Evolutionary conservation across 2,329 filamentous ascomycete species (phyloP).

Genomic region (Xenoacremonium recifei): DNA sequence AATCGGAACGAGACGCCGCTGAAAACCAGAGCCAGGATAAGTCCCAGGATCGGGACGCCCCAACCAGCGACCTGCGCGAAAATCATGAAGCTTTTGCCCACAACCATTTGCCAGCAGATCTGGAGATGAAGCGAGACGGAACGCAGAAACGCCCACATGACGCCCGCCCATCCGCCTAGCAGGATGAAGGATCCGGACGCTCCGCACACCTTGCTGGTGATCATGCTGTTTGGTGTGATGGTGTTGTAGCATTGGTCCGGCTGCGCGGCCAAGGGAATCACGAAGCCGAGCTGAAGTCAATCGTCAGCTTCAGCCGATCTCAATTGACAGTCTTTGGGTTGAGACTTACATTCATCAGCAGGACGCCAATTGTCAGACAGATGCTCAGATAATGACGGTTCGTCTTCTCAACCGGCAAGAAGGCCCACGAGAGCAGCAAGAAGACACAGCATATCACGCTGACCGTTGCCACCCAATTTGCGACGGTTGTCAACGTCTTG

Average conservation of each 20-base stretch:
- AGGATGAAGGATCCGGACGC: constrained; percentile 85
- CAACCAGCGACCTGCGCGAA: constrained; percentile 77
- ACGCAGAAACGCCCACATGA: constrained; percentile 89
- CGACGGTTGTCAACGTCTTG: constrained; percentile 56
- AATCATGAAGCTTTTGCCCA: constrained; percentile 88
- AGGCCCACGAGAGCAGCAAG: constrained; percentile 74
- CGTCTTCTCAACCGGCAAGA: constrained; percentile 84
- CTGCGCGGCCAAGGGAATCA: constrained; percentile 76
- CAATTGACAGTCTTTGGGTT: not conserved
- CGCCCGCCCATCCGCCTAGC: constrained; percentile 78
- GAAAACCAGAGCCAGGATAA: constrained; percentile 73
- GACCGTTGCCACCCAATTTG: constrained; percentile 81
- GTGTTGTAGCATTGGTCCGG: constrained; percentile 82
- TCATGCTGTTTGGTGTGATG: constrained; percentile 94
- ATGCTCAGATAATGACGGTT: constrained; percentile 91
- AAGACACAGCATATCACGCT: constrained; percentile 72
- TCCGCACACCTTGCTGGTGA: constrained; percentile 76
- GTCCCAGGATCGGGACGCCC: constrained; percentile 75
- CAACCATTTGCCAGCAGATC: constrained; percentile 94
- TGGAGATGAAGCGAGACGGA: constrained; percentile 92
- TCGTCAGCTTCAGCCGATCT: too few species aligned
- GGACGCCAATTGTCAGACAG: constrained; percentile 72
- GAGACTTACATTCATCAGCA: constrained; percentile 73
- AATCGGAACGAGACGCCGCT: constrained; percentile 96
- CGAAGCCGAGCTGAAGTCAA: constrained; percentile 79